These are phyloP conservation scores for Leccinum uliginosum DNA, from an alignment of 768 basidiomycete genomes.

Conservation along the genomic window DNA sequence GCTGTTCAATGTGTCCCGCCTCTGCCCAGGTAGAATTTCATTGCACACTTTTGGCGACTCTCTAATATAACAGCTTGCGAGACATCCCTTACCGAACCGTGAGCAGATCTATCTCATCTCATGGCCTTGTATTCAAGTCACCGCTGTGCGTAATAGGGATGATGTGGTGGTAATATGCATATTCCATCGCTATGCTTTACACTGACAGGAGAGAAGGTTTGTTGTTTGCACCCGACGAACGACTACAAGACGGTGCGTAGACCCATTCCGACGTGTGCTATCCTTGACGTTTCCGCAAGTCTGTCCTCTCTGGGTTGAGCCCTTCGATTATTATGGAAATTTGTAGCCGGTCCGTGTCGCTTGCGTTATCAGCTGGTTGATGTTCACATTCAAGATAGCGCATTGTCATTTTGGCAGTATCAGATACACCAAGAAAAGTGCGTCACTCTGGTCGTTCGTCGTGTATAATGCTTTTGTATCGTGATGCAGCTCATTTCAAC, in stretches of 20 bases:
- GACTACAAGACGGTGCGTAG: slow-evolving; percentile 84
- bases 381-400: slow-evolving; percentile 37
- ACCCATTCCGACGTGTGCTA: slow-evolving; percentile 12
- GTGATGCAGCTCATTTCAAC: slow-evolving; percentile 58
- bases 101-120: slow-evolving; percentile 17
- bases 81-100: slow-evolving; percentile 77
- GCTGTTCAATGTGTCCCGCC: slow-evolving; percentile 67
- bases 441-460: slow-evolving; percentile 5
- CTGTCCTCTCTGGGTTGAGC: slow-evolving; percentile 76
- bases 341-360: slow-evolving; percentile 57
- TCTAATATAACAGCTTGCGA: slow-evolving; percentile 61
- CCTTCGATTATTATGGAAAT: slow-evolving; percentile 78
- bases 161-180: slow-evolving; percentile 52
- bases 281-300: slow-evolving; percentile 40
- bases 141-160: slow-evolving; percentile 25
- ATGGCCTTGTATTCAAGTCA: background rate
- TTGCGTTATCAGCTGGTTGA: background rate
- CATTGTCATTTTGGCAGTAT: slow-evolving; percentile 89
- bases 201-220: slow-evolving; percentile 46
- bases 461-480: background rate
- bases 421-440: slow-evolving; percentile 85
- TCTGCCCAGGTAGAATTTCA: slow-evolving; percentile 64
- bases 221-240: slow-evolving; percentile 80
- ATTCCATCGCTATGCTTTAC: background rate
- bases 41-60: background rate